A percentile compares a stretch with the other conserved stretches of the same genome.
These are phyloP conservation scores for Capronia americana DNA, from an alignment of 2,329 filamentous ascomycete species.

Conservation along the genomic window DNA sequence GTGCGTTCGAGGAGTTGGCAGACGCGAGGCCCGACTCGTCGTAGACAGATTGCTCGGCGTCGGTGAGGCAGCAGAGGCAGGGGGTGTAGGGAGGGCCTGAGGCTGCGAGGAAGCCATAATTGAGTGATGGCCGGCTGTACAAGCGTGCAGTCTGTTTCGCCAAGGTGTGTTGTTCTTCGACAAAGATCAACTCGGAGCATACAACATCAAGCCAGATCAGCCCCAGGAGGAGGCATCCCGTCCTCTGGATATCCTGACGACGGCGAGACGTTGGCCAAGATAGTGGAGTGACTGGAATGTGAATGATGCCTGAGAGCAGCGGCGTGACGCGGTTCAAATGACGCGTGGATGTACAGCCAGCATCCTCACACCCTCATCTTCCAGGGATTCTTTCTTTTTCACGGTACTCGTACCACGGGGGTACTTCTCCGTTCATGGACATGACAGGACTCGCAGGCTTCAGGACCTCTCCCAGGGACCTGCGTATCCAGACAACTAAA, in stretches of 20 bases:
- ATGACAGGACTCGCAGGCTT: background rate
- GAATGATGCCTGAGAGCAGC: background rate
- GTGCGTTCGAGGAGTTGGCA: constrained; percentile 60
- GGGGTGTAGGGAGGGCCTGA: constrained; percentile 30
- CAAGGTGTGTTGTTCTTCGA: background rate
- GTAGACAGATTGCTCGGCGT: constrained; percentile 20
- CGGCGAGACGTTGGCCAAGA: background rate
- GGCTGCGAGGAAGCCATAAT: constrained; percentile 20
- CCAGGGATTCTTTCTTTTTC: background rate
- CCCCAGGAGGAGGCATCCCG: background rate
- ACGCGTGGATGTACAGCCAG: background rate
- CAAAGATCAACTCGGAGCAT: background rate
- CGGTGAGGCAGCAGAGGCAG: constrained; percentile 33
- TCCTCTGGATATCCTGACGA: background rate
- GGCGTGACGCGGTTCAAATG: background rate
- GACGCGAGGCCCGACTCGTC: constrained; percentile 41
- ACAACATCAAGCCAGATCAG: background rate
- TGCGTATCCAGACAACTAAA: background rate
- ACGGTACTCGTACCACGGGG: background rate
- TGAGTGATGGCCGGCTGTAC: background rate
- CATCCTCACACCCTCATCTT: background rate
- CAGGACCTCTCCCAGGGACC: background rate
- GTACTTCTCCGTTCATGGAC: background rate
- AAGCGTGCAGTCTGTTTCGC: background rate
- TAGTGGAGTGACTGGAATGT: background rate